Conservation (phyloP, 164 flowering plant genomes). For the Macadamia tetraphylla region DNA sequence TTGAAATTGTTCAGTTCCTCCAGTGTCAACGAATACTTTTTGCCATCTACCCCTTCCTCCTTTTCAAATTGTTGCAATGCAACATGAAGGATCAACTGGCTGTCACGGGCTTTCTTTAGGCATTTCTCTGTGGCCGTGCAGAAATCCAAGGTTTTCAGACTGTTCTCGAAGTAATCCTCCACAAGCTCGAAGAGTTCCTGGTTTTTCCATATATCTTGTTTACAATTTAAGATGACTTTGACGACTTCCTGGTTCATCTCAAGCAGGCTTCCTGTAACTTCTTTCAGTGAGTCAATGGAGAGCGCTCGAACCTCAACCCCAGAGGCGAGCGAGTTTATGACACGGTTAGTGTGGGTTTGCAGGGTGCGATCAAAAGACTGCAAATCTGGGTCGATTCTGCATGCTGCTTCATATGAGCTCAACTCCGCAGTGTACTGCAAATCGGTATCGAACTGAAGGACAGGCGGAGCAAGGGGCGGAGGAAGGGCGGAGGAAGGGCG, state of each 20-base stretch:
- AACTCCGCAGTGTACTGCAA: slow-evolving; percentile 35
- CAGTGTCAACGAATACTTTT: slow-evolving; percentile 32
- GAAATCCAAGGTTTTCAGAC: slow-evolving; percentile 65
- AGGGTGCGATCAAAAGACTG: slow-evolving; percentile 46
- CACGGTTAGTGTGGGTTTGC: slow-evolving; percentile 49
- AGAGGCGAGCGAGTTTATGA: slow-evolving; percentile 43
- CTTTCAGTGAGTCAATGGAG: slow-evolving; percentile 58
- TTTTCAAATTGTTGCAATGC: slow-evolving; percentile 64
- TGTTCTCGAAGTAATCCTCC: slow-evolving; percentile 76
- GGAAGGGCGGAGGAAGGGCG: no score
- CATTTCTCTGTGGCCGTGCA: slow-evolving; percentile 62
- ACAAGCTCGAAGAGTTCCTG: slow-evolving; percentile 54
- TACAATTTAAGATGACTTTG: slow-evolving; percentile 49
- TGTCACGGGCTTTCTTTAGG: slow-evolving; percentile 53
- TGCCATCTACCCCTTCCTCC: slow-evolving; percentile 27
- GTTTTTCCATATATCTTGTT: slow-evolving; percentile 67
- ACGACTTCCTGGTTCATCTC: slow-evolving; percentile 81
- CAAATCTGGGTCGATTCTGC: slow-evolving; percentile 55
- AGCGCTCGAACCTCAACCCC: slow-evolving; percentile 52
- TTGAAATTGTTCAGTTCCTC: slow-evolving; percentile 55
- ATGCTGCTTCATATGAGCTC: slow-evolving; percentile 59
- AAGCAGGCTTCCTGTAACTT: slow-evolving; percentile 54
- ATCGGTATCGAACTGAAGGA: slow-evolving; percentile 9
- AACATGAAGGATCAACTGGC: slow-evolving; percentile 53
- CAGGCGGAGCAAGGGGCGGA: slow-evolving; percentile 3